Evolutionary conservation across 495 filamentous ascomycete species (phyloP).

Genomic region (Aspergillus leporis): DNA sequence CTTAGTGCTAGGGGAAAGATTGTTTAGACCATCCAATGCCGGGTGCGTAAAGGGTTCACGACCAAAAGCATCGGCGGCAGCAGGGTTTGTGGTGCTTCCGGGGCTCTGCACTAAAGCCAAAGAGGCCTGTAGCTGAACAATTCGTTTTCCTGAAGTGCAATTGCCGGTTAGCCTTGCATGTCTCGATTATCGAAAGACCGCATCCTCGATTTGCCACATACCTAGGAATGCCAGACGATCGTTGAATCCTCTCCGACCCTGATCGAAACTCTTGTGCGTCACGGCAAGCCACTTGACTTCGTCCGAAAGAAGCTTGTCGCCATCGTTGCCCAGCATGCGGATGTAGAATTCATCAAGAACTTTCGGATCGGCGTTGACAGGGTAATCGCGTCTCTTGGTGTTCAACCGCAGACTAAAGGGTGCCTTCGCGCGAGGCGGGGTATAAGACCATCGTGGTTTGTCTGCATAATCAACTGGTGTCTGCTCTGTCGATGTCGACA

Average conservation of each 20-base stretch:
- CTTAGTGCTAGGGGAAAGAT: slow-evolving; percentile 58
- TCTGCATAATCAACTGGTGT: slow-evolving; percentile 34
- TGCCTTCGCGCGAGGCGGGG: slow-evolving; percentile 73
- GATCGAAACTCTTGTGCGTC: slow-evolving; percentile 98
- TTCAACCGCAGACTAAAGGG: slow-evolving; percentile 58
- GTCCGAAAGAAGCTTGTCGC: slow-evolving; percentile 73
- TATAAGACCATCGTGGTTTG: slow-evolving; percentile 78
- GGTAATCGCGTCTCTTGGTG: slow-evolving; percentile 52
- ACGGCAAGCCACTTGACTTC: slow-evolving; percentile 96
- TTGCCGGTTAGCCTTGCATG: slow-evolving; percentile 6
- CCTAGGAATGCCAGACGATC: slow-evolving; percentile 89
- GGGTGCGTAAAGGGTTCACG: slow-evolving; percentile 72
- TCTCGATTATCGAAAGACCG: slow-evolving; percentile 1
- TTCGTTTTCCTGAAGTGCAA: slow-evolving; percentile 65
- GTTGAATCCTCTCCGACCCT: slow-evolving; percentile 90
- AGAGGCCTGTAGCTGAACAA: slow-evolving; percentile 76
- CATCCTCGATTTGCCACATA: slow-evolving; percentile 39
- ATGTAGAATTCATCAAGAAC: slow-evolving; percentile 74
- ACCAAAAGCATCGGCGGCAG: slow-evolving; percentile 37
- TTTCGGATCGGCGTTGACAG: slow-evolving; percentile 71
- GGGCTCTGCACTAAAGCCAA: slow-evolving; percentile 64
- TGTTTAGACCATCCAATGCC: slow-evolving; percentile 69
- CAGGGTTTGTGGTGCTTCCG: slow-evolving; percentile 18
- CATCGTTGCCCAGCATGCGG: slow-evolving; percentile 66
- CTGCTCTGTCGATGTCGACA: slow-evolving; percentile 28